These are phyloP conservation scores for Sporothrix sp. DNA, from an alignment of 2,329 filamentous ascomycete genomes.

Conservation along the genomic window DNA sequence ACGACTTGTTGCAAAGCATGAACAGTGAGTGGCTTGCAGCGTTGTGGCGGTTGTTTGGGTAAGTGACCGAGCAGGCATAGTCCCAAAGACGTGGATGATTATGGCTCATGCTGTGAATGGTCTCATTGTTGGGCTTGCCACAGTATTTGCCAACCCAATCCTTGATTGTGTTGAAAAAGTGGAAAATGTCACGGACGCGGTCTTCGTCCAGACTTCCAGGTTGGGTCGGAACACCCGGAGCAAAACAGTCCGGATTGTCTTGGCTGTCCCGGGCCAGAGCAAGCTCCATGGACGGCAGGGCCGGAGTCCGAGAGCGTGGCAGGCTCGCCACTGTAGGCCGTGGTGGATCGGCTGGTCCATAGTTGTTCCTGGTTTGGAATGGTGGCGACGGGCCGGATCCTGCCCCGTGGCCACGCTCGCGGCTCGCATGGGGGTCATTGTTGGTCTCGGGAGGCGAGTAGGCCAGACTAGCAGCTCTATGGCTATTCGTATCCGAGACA, in stretches of 20 bases:
- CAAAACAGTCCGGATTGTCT: background rate
- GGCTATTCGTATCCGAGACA: background rate
- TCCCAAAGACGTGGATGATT: constrained; percentile 25
- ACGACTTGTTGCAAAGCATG: constrained; percentile 25
- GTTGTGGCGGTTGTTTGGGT: constrained; percentile 20
- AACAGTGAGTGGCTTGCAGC: constrained; percentile 25
- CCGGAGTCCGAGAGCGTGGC: background rate
- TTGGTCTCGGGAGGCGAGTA: background rate
- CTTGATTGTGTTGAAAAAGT: constrained; percentile 16
- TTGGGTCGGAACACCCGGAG: background rate
- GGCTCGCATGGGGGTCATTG: background rate
- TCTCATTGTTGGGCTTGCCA: background rate
- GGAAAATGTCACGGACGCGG: constrained; percentile 15
- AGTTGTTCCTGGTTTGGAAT: background rate
- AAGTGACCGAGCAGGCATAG: constrained; percentile 28
- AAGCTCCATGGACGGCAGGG: background rate
- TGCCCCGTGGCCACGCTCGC: background rate
- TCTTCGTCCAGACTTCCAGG: constrained; percentile 1
- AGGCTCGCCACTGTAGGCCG: background rate
- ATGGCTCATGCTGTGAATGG: constrained; percentile 5
- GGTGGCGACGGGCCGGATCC: background rate
- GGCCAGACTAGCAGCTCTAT: background rate
- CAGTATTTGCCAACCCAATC: constrained; percentile 16
- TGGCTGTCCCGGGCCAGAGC: background rate
- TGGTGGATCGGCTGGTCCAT: background rate